Base-by-base conservation (phyloP, 495 filamentous ascomycete genomes). In the Tuber brumale region DNA sequence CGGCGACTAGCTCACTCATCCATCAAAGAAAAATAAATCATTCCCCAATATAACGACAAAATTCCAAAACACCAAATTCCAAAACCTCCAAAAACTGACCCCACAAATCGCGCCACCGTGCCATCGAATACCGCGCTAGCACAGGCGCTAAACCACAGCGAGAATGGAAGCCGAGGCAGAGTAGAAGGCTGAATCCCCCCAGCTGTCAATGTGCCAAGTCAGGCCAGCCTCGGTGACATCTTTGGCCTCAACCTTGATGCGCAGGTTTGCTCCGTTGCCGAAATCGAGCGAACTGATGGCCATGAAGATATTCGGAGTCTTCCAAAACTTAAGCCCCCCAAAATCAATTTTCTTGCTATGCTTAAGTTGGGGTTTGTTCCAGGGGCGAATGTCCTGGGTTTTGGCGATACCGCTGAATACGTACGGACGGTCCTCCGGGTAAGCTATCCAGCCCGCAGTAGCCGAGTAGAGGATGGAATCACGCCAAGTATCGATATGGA, bases 401-500 rank as follows among this genome's bases (percentile, higher is more conserved):
- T 45, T 51, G 31, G 69, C 72, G 4, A 3, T n/a, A 21, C 75
- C 75, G 9, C 71, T 73, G 31, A 69, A 73, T 10, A 76, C 23
- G 3, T 42, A 37, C 16, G 39, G 23, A 14, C 39, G 48, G 31
- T 69, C 70, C 14, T 21, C 27, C 5, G 70, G 70, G 8, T 73
- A 76, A 8, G 75, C 71, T 14, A 73, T 37, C 75, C 75, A 76
- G 9, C 31, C 9, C 3, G 51, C 57, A 19, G 16, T 19, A n/a
- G 41, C 48, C n/a, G 10, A 45, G 51, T 73, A 79, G 27, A 80
- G 5, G 8, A 70, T 27, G 2, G 78, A 61, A n/a, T 45, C 48
- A 18, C 6, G 37, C 44, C 79, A 81, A 21, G 74, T 77, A 35
- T 80, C 69, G 41, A 80, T 71, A 70, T 81, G 66, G 39, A 80